Conservation (phyloP, 192 early-diverging fungal genomes). For the Backusella liffmaniae region DNA sequence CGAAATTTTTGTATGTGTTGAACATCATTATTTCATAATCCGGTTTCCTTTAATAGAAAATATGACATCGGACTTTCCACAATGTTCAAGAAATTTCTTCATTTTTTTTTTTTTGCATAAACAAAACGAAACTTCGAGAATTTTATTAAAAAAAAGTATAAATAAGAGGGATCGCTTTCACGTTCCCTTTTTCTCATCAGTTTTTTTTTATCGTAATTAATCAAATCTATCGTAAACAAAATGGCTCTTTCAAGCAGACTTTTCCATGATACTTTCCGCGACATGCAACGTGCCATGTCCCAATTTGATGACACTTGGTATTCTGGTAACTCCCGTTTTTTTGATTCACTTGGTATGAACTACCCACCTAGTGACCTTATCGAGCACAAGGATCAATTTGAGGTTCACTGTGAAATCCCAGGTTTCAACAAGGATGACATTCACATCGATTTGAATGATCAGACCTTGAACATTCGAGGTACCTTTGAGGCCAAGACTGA, state of each 20-base stretch:
- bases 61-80: background rate
- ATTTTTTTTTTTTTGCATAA: background rate
- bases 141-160: background rate
- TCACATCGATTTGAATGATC: conserved; percentile 30
- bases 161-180: background rate
- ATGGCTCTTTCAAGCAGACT: conserved; percentile 23
- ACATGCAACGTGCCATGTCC: conserved; percentile 29
- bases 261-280: conserved; percentile 26
- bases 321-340: background rate
- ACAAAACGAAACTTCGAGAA: background rate
- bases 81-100: background rate
- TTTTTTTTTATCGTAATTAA: background rate
- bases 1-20: background rate
- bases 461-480: conserved; percentile 31
- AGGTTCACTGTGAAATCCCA: conserved; percentile 37
- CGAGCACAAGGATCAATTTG: conserved; percentile 31
- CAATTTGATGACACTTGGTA: conserved; percentile 33
- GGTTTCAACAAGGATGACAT: conserved; percentile 38
- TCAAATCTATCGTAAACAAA: background rate
- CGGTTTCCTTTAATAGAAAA: background rate
- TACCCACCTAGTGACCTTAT: conserved; percentile 34
- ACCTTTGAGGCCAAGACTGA: conserved; percentile 1
- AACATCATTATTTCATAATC: background rate
- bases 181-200: background rate
- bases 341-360: background rate